Conservation (phyloP, 495 filamentous ascomycete species). For the Lineolata rhizophorae region DNA sequence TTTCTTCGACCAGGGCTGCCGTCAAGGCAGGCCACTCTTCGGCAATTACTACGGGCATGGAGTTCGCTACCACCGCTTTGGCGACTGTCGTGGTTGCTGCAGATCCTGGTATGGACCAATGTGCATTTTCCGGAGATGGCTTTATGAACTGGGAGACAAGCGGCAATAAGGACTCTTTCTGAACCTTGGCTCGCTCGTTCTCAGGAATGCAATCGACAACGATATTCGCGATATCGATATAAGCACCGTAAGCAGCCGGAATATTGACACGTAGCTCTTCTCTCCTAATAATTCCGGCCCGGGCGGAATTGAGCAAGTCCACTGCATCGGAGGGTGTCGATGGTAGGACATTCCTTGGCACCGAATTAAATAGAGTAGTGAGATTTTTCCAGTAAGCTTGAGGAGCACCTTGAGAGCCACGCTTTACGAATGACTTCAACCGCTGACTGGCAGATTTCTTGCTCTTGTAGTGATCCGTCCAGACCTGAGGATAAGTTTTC, state of each 20-base stretch:
- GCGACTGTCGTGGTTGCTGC: too few species aligned
- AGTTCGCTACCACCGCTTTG: too few species aligned
- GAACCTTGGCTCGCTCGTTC: constrained; percentile 25
- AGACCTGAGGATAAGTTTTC: constrained; percentile 37
- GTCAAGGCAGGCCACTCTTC: constrained; percentile 16
- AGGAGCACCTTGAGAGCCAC: constrained; percentile 56
- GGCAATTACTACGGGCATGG: constrained; percentile 19
- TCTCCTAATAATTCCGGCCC: constrained; percentile 43
- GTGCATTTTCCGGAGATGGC: constrained; percentile 20
- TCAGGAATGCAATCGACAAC: constrained; percentile 24
- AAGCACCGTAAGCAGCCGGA: constrained; percentile 45
- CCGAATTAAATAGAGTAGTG: constrained; percentile 28
- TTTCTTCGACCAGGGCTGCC: constrained; percentile 14
- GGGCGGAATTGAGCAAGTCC: constrained; percentile 38
- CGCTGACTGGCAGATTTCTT: constrained; percentile 43
- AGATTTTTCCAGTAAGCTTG: constrained; percentile 50
- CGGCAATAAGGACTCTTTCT: constrained; percentile 28
- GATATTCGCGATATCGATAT: constrained; percentile 33
- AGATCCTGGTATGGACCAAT: constrained; percentile 27
- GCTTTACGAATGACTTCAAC: constrained; percentile 51
- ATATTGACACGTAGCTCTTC: constrained; percentile 51
- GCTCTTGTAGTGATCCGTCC: constrained; percentile 43
- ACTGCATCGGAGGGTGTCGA: constrained; percentile 25
- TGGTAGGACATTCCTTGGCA: constrained; percentile 34
- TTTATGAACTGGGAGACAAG: constrained; percentile 35